phyloP scores from a whole-genome alignment of 495 filamentous ascomycete species.

The Daldinia concentrica region DNA sequence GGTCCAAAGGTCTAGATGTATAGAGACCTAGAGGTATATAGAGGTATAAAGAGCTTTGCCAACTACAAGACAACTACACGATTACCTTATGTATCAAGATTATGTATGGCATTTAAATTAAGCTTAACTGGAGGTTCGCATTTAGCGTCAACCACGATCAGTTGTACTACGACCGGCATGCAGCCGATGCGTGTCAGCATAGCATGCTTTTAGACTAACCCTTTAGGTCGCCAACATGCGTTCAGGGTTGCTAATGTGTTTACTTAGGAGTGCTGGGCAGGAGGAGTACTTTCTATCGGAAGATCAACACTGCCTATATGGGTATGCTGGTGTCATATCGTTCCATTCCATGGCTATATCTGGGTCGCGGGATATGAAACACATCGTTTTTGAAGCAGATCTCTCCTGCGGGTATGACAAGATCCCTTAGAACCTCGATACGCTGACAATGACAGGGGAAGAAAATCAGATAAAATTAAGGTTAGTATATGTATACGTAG shows the following conservation, averaged over 20 bases:
- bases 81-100: too few species aligned
- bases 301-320: background rate
- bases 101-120: constrained; percentile 9
- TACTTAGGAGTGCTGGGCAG: background rate
- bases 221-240: background rate
- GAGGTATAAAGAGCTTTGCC: too few species aligned
- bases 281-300: background rate
- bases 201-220: background rate
- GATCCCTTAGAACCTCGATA: background rate
- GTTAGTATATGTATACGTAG: background rate
- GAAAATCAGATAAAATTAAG: background rate
- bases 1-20: too few species aligned
- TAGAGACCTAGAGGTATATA: too few species aligned
- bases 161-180: background rate
- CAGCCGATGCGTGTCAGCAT: background rate
- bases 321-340: background rate
- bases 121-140: constrained; percentile 11
- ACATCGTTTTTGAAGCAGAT: background rate
- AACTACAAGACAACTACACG: too few species aligned
- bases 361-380: background rate
- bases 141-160: constrained; percentile 1
- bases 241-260: background rate
- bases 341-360: background rate
- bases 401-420: constrained; percentile 1
- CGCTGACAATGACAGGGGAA: background rate